A percentile compares a stretch with the other conserved stretches of the same genome.
phyloP scores from a whole-genome alignment of 2,329 filamentous ascomycete species.

The Tolypocladium tropicale region DNA sequence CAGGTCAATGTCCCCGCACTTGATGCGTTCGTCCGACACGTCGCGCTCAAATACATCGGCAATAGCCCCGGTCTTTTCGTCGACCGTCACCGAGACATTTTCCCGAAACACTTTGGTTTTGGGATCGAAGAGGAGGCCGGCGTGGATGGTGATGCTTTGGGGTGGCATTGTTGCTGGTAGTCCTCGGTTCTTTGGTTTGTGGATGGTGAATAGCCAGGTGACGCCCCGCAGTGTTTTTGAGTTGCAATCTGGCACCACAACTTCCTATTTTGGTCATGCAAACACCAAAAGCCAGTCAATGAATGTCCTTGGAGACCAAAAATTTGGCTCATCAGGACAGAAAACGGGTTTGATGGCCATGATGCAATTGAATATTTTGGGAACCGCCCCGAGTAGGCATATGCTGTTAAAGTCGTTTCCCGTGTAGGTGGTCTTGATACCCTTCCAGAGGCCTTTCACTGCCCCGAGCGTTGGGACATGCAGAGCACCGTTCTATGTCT shows the following conservation, averaged over 20 bases:
- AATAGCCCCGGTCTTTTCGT: background rate
- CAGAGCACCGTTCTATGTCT: too few relatives aligned
- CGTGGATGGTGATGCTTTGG: background rate
- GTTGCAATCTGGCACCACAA: background rate
- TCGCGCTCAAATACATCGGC: background rate
- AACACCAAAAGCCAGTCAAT: background rate
- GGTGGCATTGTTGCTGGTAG: background rate
- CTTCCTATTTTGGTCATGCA: background rate
- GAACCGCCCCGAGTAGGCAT: background rate
- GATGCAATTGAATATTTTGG: too few relatives aligned
- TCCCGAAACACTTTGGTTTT: background rate
- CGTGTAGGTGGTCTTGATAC: too few relatives aligned
- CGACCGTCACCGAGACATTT: background rate
- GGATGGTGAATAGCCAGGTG: background rate
- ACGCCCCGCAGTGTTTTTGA: background rate
- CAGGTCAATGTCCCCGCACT: conserved; percentile 38
- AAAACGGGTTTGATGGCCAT: background rate
- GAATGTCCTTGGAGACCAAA: background rate
- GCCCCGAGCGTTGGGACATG: too few relatives aligned
- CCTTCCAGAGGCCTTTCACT: too few relatives aligned
- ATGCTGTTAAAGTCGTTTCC: too few relatives aligned
- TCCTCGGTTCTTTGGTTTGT: background rate
- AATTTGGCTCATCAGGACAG: background rate
- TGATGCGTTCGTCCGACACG: background rate
- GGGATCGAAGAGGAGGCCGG: background rate